Base-by-base conservation (phyloP, 495 filamentous ascomycete species). In the Xylaria flabelliformis region DNA sequence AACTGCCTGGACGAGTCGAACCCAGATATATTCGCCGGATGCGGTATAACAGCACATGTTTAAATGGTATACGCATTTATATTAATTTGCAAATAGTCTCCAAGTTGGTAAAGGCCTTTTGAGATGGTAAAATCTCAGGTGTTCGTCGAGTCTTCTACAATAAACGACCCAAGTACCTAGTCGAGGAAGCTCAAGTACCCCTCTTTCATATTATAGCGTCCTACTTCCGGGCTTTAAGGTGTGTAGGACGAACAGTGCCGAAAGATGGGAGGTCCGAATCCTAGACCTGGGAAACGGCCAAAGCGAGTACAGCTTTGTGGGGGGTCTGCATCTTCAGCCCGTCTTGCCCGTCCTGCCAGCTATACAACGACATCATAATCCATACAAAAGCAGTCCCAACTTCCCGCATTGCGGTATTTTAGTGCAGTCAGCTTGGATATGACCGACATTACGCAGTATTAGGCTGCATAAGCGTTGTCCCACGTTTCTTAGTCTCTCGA, bases 321-420 rank as follows among this genome's bases (percentile, higher is more conserved):
- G 58, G 58, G 61, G 61, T 21, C 19, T 63, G 39, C 61, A 63
- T 26, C 19, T 29, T 41, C 61, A 63, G 19, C 61, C 34, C 34
- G 7, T 36, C 34, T 6, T 34, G 2, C 32, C 4, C 39, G 26
- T 63, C 8, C 36, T 2, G 24, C 59, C 4, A 42, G 59, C 59
- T 63, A 42, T 34, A 48, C 15, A 26, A 64, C 42, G 41, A 64
- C 39, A 64, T 64, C 62, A 64, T 41, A 64, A 42, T 42, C 34
- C 15, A 15, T 29, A n/a, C 62, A 19, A 34, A 5, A 29, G 5
- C 42, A 15, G 12, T 32, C 42, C 62, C 3, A 10, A 32, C 19
- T 64, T 64, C 39, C 62, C 10, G 39, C 42, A 32, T 64, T 64
- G 62, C 62, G 62, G 62, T 64, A 64, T 64, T 64, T 64, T 46